These are phyloP conservation scores for Fomitopsis serialis DNA, from an alignment of 768 basidiomycete genomes.

Conservation along the genomic window DNA sequence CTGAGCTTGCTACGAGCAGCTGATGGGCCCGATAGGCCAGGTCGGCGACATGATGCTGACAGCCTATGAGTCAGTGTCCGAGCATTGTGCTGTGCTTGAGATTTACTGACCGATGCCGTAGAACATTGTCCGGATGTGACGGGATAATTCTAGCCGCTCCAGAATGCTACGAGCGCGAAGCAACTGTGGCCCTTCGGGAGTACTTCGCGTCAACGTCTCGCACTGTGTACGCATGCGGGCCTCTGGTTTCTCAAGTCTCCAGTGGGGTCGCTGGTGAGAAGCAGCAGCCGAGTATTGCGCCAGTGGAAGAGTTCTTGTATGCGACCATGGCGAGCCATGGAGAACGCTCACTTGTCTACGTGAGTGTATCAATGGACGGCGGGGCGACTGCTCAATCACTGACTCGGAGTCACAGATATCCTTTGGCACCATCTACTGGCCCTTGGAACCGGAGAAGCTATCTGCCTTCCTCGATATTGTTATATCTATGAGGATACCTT, in stretches of 20 bases:
- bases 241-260: not conserved
- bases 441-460: slow-evolving; percentile 10
- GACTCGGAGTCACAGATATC: slow-evolving; percentile 8
- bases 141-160: slow-evolving; percentile 4
- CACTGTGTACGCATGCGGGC: slow-evolving; percentile 3
- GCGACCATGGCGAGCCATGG: slow-evolving; percentile 7
- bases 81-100: not conserved
- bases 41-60: slow-evolving; percentile 4
- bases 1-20: not conserved
- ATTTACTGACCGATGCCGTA: not conserved
- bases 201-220: slow-evolving; percentile 5
- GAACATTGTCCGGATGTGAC: slow-evolving; percentile 8
- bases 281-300: not conserved
- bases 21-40: not conserved
- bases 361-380: slow-evolving; percentile 1
- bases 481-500: slow-evolving; percentile 13
- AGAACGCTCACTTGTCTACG: slow-evolving; percentile 16
- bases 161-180: slow-evolving; percentile 10
- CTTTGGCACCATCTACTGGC: slow-evolving; percentile 17
- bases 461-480: slow-evolving; percentile 15
- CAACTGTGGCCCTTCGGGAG: slow-evolving; percentile 1
- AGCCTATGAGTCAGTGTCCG: slow-evolving; percentile 7
- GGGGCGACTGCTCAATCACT: not conserved
- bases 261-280: too few species aligned
- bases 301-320: slow-evolving; percentile 5